Conservation (phyloP, 352 stramenopile species). For the Phytophthora crassamura region DNA sequence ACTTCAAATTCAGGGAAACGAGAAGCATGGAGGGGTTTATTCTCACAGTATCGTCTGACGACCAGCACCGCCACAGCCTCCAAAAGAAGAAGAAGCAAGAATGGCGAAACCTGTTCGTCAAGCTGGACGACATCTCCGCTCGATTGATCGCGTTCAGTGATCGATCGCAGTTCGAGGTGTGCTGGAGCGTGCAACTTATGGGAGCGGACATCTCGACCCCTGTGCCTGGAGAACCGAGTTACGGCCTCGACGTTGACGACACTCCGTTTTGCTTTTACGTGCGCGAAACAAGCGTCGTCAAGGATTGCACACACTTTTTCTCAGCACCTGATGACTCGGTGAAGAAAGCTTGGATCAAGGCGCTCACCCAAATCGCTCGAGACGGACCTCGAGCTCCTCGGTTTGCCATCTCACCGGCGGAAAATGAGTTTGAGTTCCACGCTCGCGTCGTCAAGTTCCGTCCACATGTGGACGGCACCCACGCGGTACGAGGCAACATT, state of each 20-base stretch:
- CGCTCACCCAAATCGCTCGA: constrained; percentile 46
- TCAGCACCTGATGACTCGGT: constrained; percentile 42
- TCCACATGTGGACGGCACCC: constrained; percentile 48
- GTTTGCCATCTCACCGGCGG: constrained; percentile 39
- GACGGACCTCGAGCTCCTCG: constrained; percentile 53
- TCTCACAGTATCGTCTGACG: constrained; percentile 40
- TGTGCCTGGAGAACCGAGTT: constrained; percentile 56
- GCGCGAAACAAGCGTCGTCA: constrained; percentile 43
- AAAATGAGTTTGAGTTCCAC: constrained; percentile 53
- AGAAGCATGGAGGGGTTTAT: constrained; percentile 57
- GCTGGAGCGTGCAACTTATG: constrained; percentile 56
- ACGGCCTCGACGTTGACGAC: constrained; percentile 54
- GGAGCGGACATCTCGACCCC: constrained; percentile 67
- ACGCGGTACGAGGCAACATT: constrained; percentile 46
- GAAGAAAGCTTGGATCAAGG: constrained; percentile 68
- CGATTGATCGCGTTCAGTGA: constrained; percentile 66
- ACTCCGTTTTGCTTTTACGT: constrained; percentile 69
- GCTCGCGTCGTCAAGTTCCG: constrained; percentile 52
- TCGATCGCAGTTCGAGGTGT: constrained; percentile 50
- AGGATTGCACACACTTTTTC: constrained; percentile 51
- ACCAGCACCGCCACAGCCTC: constrained; percentile 15
- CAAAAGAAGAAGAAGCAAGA: constrained; percentile 37
- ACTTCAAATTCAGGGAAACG: background rate
- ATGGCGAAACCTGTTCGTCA: constrained; percentile 64
- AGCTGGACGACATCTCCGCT: constrained; percentile 71